A percentile compares a stretch with the other conserved stretches of the same genome.
phyloP scores from a whole-genome alignment of 306 rosid genomes.

The Pterocarpus macrocarpus region DNA sequence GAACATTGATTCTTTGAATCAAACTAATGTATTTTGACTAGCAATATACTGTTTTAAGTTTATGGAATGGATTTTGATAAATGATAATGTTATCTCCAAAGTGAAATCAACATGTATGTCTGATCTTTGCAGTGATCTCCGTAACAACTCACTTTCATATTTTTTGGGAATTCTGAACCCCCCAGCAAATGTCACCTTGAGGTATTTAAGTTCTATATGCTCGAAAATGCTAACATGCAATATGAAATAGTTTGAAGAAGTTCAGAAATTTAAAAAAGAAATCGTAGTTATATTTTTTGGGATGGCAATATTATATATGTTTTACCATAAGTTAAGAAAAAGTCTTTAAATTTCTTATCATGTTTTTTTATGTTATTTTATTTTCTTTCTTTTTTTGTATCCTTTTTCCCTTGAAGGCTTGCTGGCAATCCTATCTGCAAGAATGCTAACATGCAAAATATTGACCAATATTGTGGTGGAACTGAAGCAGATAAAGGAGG shows the following conservation, averaged over 20 bases:
- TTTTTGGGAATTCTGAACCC: constrained; percentile 55
- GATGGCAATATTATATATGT: no score
- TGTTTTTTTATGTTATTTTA: background rate
- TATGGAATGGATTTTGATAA: background rate
- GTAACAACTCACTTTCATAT: constrained; percentile 64
- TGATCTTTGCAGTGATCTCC: constrained; percentile 68
- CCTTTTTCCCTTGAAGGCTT: constrained; percentile 60
- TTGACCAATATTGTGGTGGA: constrained; percentile 61
- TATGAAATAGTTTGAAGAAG: no score
- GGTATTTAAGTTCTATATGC: constrained; percentile 54
- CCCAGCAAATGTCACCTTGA: constrained; percentile 70
- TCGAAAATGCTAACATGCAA: no score
- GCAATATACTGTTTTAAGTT: constrained; percentile 14
- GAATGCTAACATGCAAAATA: constrained; percentile 51
- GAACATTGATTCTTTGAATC: constrained; percentile 32
- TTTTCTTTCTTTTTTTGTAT: background rate
- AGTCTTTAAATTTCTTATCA: background rate
- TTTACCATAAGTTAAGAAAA: no score
- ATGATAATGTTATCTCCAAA: constrained; percentile 2
- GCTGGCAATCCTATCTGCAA: constrained; percentile 82
- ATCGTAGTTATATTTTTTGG: no score
- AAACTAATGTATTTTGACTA: constrained; percentile 23
- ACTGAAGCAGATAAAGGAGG: constrained; percentile 40
- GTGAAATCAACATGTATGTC: constrained; percentile 34
- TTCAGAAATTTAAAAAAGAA: no score